Base-by-base conservation (phyloP, 2,329 filamentous ascomycete genomes). In the Penicillium carneum region DNA sequence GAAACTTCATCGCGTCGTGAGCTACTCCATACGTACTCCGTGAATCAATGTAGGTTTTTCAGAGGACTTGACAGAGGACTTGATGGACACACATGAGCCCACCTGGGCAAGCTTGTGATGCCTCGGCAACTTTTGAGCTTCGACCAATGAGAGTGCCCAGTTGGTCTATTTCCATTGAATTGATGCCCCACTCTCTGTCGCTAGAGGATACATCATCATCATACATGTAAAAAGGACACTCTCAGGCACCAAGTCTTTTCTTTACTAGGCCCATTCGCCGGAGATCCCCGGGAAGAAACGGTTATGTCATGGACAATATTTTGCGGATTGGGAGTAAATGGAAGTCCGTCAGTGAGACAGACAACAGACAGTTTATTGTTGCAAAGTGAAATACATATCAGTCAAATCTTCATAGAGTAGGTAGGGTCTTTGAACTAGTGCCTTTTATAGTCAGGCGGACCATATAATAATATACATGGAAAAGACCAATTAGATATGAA, bases 31-130 rank as follows among this genome's bases (percentile, higher is more conserved):
- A 20, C 12, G 33, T 34, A 34, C 34, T 16, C 34, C 34, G 33
- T 36, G 34, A 14, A 31, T 29, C 34, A 14, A 42, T 16, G 18
- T 36, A 39, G 16, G 16, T 29, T 33, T 41, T 29, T 38, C 42
- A 43, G 47, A 33, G 12, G 20, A 26, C 23, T 26, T 26, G 23
- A 20, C 20, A 20, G 20, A 20, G 20, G 20, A 23, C 20, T 23
- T 23, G 23, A 26, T 6, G 5, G 23, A 26, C 23, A 3, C 12
- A 41, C 39, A 48, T 29, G 23, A 29, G 14, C 14, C 29, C 29
- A 31, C 29, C 34, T 36, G 34, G 33, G 20, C 20, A 8, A 49
- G 54, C 65, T 63, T 63, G 65, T 67, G 65, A 67, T 67, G 57
- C 65, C 65, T 62, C 58, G 65, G 65, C 12, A 67, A 55, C 43